Percentiles rank a stretch among this genome's conserved stretches.
Evolutionary conservation across 2,329 filamentous ascomycete genomes (phyloP).

Genomic region (Neofusicoccum cordaticola): DNA sequence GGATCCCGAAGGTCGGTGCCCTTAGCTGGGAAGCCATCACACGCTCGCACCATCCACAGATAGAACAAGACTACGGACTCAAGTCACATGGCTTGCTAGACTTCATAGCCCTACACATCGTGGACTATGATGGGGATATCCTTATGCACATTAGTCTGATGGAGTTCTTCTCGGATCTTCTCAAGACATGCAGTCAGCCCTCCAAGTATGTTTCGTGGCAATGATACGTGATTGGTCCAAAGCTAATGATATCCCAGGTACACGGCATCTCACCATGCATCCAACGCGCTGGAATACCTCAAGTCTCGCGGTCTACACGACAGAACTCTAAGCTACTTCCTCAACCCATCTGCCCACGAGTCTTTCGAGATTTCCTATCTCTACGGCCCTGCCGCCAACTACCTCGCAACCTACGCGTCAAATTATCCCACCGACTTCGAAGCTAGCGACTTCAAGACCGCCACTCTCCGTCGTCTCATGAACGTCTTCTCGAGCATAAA

Average conservation of each 20-base stretch:
- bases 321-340: slow-evolving; percentile 49
- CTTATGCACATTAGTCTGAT: slow-evolving; percentile 60
- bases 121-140: slow-evolving; percentile 55
- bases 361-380: slow-evolving; percentile 54
- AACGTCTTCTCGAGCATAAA: slow-evolving; percentile 49
- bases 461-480: slow-evolving; percentile 29
- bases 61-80: slow-evolving; percentile 46
- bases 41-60: slow-evolving; percentile 49
- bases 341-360: slow-evolving; percentile 51
- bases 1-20: slow-evolving; percentile 52
- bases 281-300: slow-evolving; percentile 52
- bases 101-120: slow-evolving; percentile 55
- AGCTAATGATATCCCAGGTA: background rate
- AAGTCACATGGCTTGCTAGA: slow-evolving; percentile 47
- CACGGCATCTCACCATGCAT: slow-evolving; percentile 22
- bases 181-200: slow-evolving; percentile 36
- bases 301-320: slow-evolving; percentile 51
- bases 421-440: slow-evolving; percentile 56
- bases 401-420: slow-evolving; percentile 56
- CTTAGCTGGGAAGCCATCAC: slow-evolving; percentile 56
- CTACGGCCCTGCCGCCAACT: slow-evolving; percentile 54
- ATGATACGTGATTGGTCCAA: background rate
- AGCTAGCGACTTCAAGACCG: slow-evolving; percentile 32
- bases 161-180: slow-evolving; percentile 56
- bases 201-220: background rate